Evolutionary conservation across 192 early-diverging fungal genomes (phyloP), one percentile per base, ranked within the genome.

Genomic region (Coemansia sp.): DNA sequence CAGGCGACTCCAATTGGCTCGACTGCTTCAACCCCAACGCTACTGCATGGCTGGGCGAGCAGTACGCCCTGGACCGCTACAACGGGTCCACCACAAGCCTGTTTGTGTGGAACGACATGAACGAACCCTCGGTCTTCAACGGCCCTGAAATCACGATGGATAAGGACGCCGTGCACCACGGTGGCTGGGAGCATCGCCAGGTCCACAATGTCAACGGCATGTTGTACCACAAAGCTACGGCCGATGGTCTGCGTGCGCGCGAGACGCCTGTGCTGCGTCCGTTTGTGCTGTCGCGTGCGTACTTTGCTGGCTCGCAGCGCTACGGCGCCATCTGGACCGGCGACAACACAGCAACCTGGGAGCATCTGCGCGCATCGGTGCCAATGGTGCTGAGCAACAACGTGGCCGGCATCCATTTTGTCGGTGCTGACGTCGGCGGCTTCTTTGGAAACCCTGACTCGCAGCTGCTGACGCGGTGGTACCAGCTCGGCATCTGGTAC

Each of bases 71-170:
- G 71, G 83, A 87, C 66, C 82, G 90, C 51, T 99, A 95, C 79
- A 77, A 89, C 62, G 93, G 91, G 25, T 92, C 92, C 8, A 92
- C 94, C 10, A 77, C 83, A 17, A 71, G 71, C 43, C 84, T 98
- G 17, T 94, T 91, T 75, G 89, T 93, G 2, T 99, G 97, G 97
- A 98, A 97, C 77, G 97, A 99, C 66, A 99, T 99, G 97, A 99
- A 99, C 72, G 97, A 99, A 81, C 96, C 95, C 1, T 89, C 92
- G 6, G 90, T 99, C 4, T 99, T 99, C 70, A 97, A 81, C 76
- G 96, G 96, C 0, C 95, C 97, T 23, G 97, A 99, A 66, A 95
- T 94, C 48, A 96, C 96, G 4, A 93, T 96, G 86, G 92, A 87
- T 45, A 98, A 97, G 82, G 95, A 98, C 72, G 82, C 88, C 51